Evolutionary conservation across 768 basidiomycete genomes (phyloP), one percentile per base, ranked within the genome.

Genomic region (Rhizopogon vesiculosus): DNA sequence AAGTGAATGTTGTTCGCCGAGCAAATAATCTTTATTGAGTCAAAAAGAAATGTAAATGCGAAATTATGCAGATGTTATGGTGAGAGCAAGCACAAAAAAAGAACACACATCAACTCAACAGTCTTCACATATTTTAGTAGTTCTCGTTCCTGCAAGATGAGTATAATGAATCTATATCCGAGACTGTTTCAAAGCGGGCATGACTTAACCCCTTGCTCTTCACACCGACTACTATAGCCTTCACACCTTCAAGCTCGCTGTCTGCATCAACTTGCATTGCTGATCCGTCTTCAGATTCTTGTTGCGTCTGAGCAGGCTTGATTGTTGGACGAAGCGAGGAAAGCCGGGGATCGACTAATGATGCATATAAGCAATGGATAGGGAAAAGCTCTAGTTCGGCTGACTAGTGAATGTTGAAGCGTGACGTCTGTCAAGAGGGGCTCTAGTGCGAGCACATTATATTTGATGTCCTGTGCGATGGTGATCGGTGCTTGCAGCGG

Each of bases 201-300:
- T 29, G 29, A 79, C 86, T 62, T 66, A 91, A 90, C 61, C 91
- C 91, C 51, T 76, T 78, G 43, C 69, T 77, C 70, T 93, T 93
- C 5, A 92, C 91, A 5, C 80, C 84, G 13, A 80, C 78, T 5
- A 93, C 81, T 86, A 93, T 90, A 33, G 83, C 83, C 58, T 84
- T 83, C 33, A 91, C 85, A 16, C 74, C 71, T 57, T 76, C 71
- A 25, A 75, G 62, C 25, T 78, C 76, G 12, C 65, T 57, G 3
- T 45, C 7, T 10, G 53, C 44, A 18, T 65, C 61, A 1, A 49
- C 51, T 22, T 49, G 61, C 40, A 54, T 53, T 43, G 50, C 29
- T 13, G 56, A 60, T n/a, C 53, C 50, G 35, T 35, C 73, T 71
- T 54, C 73, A 42, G 48, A 72, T 69, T 29, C 61, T 56, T 40